Conservation (phyloP, 768 basidiomycete species). For the Rhodocollybia butyracea region DNA sequence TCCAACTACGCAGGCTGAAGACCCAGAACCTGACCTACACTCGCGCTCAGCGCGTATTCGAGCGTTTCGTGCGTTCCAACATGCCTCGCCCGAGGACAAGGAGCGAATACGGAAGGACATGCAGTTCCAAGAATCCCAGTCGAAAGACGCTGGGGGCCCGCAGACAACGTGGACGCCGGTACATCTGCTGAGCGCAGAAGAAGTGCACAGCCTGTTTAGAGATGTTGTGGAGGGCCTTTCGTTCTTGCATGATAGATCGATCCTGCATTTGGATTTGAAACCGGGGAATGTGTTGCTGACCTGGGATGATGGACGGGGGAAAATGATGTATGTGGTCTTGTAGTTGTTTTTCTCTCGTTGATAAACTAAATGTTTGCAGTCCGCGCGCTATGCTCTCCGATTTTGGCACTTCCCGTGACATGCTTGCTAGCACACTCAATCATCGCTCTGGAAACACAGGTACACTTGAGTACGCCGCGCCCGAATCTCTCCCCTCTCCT, state of each 20-base stretch:
- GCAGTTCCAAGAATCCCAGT: slow-evolving; percentile 29
- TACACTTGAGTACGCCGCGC: slow-evolving; percentile 85
- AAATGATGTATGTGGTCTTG: slow-evolving; percentile 61
- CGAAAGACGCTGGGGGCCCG: slow-evolving; percentile 6
- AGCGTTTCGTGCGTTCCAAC: slow-evolving; percentile 69
- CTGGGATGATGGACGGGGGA: slow-evolving; percentile 82
- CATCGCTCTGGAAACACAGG: slow-evolving; percentile 91
- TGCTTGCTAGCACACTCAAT: slow-evolving; percentile 62
- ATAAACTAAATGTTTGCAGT: slow-evolving; percentile 33
- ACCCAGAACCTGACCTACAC: slow-evolving; percentile 31
- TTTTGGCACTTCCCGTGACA: slow-evolving; percentile 92
- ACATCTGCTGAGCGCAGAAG: slow-evolving; percentile 81
- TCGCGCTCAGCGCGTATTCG: slow-evolving; percentile 71
- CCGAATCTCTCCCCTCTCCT: slow-evolving; percentile 77
- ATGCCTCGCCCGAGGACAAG: slow-evolving; percentile 59
- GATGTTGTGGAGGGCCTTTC: slow-evolving; percentile 86
- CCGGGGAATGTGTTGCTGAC: slow-evolving; percentile 92
- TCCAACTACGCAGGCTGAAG: background rate
- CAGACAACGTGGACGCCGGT: slow-evolving; percentile 62
- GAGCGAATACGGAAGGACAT: slow-evolving; percentile 46
- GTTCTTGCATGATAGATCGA: slow-evolving; percentile 85
- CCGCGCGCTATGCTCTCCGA: slow-evolving; percentile 94
- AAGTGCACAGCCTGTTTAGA: slow-evolving; percentile 74
- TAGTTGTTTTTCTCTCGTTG: background rate
- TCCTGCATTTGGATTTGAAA: slow-evolving; percentile 91